Evolutionary conservation across 495 filamentous ascomycete species (phyloP).

Genomic region (Penicillium waksmanii): DNA sequence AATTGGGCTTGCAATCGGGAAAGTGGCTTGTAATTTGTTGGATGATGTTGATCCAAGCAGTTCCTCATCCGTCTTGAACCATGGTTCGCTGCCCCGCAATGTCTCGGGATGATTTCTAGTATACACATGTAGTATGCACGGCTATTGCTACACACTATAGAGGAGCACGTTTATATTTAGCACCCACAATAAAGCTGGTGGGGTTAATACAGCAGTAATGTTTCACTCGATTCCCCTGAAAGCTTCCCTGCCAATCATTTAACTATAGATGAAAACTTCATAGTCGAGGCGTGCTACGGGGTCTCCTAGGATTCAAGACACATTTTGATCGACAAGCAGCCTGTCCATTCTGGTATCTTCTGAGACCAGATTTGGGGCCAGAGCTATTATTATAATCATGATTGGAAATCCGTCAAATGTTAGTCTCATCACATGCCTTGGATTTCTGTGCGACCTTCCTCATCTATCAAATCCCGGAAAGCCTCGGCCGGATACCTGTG

Average conservation of each 20-base stretch:
- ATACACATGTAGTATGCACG: not conserved
- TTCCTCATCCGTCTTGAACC: not conserved
- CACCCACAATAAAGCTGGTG: not conserved
- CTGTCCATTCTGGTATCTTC: not conserved
- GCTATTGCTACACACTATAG: not conserved
- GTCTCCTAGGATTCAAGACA: not conserved
- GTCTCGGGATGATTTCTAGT: not conserved
- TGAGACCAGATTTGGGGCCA: not conserved
- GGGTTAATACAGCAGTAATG: no score
- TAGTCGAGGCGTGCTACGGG: not conserved
- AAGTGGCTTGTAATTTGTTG: not conserved
- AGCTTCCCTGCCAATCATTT: not conserved
- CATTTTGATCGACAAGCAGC: not conserved
- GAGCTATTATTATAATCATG: not conserved
- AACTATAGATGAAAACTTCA: not conserved
- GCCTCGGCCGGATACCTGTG: constrained; percentile 2
- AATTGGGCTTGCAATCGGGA: not conserved
- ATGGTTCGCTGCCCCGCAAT: constrained; percentile 3
- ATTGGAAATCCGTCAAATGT: not conserved
- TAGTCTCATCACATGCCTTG: not conserved
- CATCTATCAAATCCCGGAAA: not conserved
- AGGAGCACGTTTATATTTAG: not conserved
- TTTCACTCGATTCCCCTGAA: no score
- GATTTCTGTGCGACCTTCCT: not conserved
- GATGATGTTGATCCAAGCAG: constrained; percentile 1